These are phyloP conservation scores for Trichoderma erinaceum DNA, from an alignment of 495 filamentous ascomycete genomes.

Conservation along the genomic window DNA sequence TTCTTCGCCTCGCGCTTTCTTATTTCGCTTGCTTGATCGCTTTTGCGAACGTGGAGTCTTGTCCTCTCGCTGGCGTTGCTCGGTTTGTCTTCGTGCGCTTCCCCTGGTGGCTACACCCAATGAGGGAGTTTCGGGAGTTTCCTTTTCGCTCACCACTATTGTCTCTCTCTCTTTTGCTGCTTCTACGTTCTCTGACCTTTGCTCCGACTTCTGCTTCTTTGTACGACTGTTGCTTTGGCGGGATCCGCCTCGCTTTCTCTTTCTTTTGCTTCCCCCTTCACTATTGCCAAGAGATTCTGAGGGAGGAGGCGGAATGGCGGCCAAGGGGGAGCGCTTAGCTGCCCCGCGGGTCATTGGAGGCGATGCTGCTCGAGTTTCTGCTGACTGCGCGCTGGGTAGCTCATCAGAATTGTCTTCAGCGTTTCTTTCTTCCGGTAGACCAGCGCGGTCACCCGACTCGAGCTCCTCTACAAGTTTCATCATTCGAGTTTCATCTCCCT, in stretches of 20 bases:
- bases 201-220: slow-evolving; percentile 10
- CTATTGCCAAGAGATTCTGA: slow-evolving; percentile 20
- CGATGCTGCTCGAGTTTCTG: background rate
- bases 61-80: slow-evolving; percentile 8
- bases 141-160: background rate
- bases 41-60: background rate
- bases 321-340: slow-evolving; percentile 17
- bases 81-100: background rate
- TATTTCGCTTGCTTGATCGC: slow-evolving; percentile 18
- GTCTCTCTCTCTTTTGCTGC: background rate
- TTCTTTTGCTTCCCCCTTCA: slow-evolving; percentile 4
- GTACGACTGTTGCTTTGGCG: background rate
- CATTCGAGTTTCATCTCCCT: slow-evolving; percentile 41
- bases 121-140: background rate
- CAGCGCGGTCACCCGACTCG: slow-evolving; percentile 24
- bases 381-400: background rate
- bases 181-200: background rate
- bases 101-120: background rate
- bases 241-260: slow-evolving; percentile 7
- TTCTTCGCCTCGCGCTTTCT: background rate
- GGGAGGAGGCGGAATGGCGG: slow-evolving; percentile 18
- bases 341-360: slow-evolving; percentile 3
- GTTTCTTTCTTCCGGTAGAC: background rate
- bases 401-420: background rate
- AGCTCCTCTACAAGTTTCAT: slow-evolving; percentile 40